Conservation (phyloP, 73 alveolate species). For the Paramecium pentaurelia region DNA sequence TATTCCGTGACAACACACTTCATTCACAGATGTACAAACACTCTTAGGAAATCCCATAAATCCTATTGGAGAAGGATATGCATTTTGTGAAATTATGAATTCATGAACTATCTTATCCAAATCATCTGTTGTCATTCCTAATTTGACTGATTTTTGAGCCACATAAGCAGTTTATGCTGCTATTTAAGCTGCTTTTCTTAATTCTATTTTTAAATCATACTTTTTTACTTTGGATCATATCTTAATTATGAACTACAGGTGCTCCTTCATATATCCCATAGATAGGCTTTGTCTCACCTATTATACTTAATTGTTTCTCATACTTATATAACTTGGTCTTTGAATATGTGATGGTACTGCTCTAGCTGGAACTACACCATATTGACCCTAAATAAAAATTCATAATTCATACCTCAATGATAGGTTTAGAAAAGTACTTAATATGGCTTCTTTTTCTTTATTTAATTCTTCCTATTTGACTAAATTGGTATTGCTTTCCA, state of each 20-base stretch:
- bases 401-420: neutral
- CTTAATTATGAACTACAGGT: constrained; percentile 52
- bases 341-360: constrained; percentile 40
- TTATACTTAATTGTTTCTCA: neutral
- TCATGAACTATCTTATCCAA: constrained; percentile 90
- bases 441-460: neutral
- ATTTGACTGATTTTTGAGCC: constrained; percentile 77
- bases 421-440: neutral
- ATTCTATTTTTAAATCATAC: neutral
- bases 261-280: constrained; percentile 53
- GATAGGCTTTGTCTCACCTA: constrained; percentile 26
- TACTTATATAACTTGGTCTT: constrained; percentile 38
- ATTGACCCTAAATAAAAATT: constrained; percentile 38
- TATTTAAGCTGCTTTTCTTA: constrained; percentile 82
- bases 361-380: constrained; percentile 40
- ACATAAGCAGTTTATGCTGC: constrained; percentile 80
- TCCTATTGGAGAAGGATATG: constrained; percentile 91
- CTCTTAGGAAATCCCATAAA: constrained; percentile 91
- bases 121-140: constrained; percentile 88
- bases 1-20: constrained; percentile 92
- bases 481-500: neutral
- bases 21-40: constrained; percentile 92
- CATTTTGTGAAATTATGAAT: constrained; percentile 75
- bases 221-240: constrained; percentile 27
- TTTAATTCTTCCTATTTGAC: neutral